Evolutionary conservation across 2,329 filamentous ascomycete species (phyloP).

Genomic region (Sporothrix pallida): DNA sequence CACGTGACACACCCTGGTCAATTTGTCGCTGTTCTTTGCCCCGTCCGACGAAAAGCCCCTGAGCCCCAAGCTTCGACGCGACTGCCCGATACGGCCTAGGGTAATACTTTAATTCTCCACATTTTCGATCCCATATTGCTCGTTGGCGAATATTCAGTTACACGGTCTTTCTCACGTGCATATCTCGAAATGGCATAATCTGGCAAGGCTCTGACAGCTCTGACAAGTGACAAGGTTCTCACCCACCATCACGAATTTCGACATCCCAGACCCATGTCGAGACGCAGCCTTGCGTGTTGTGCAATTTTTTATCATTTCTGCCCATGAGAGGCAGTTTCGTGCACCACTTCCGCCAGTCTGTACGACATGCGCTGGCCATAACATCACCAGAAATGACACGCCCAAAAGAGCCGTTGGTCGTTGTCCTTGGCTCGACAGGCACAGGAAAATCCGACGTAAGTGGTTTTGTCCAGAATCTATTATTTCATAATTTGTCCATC

Average conservation of each 20-base stretch:
- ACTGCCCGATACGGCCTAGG: slow-evolving; percentile 25
- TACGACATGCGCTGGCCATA: slow-evolving; percentile 46
- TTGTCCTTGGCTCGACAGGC: slow-evolving; percentile 86
- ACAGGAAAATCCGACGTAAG: slow-evolving; percentile 90
- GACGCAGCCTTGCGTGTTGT: not conserved
- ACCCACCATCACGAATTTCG: not conserved
- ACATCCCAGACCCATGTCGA: slow-evolving; percentile 1
- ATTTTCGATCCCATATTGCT: not conserved
- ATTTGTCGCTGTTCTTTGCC: not conserved
- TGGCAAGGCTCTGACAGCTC: slow-evolving; percentile 6
- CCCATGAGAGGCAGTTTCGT: slow-evolving; percentile 22
- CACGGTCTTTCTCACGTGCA: not conserved
- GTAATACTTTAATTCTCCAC: not conserved
- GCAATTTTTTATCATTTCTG: not conserved
- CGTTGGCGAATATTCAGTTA: not conserved
- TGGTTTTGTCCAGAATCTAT: not conserved
- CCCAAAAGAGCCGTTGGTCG: slow-evolving; percentile 68
- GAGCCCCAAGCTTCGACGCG: slow-evolving; percentile 23
- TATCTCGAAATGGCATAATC: not conserved
- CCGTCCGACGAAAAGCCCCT: slow-evolving; percentile 7
- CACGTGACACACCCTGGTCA: slow-evolving; percentile 35
- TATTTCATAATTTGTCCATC: not conserved
- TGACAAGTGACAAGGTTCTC: slow-evolving; percentile 7
- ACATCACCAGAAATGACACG: slow-evolving; percentile 40
- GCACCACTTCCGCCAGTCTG: slow-evolving; percentile 1